phyloP scores from a whole-genome alignment of 2,329 filamentous ascomycete species.

The Tolypocladium amazonense region DNA sequence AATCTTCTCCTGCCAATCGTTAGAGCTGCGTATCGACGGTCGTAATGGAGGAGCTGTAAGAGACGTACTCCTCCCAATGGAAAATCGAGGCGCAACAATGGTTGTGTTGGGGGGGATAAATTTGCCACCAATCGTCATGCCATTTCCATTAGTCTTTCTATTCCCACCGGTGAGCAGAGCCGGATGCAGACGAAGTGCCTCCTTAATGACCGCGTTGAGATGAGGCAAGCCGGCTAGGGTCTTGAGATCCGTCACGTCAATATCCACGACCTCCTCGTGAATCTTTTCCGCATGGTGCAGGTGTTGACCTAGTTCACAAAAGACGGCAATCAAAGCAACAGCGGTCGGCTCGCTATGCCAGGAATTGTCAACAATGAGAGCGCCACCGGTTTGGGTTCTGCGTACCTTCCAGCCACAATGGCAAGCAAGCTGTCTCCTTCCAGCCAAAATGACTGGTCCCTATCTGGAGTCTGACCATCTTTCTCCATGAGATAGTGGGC shows the following conservation, averaged over 20 bases:
- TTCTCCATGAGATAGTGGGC: constrained; percentile 4
- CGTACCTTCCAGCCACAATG: constrained; percentile 12
- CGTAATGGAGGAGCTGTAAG: not conserved
- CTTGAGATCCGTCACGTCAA: not conserved
- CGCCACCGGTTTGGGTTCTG: not conserved
- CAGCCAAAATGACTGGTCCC: not conserved
- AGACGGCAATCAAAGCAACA: not conserved
- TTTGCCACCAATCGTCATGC: constrained; percentile 7
- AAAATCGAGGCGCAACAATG: constrained; percentile 9
- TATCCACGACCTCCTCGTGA: not conserved
- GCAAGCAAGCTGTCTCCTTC: constrained; percentile 4
- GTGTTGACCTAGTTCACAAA: not conserved
- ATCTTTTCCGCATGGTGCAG: not conserved
- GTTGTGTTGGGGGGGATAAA: constrained; percentile 9
- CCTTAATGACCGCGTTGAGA: constrained; percentile 3
- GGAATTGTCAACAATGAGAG: not conserved
- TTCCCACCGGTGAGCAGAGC: constrained; percentile 7
- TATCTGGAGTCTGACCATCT: not conserved
- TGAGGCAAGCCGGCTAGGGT: not conserved
- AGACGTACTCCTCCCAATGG: constrained; percentile 22
- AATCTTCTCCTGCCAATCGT: constrained; percentile 10
- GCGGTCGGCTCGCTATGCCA: not conserved
- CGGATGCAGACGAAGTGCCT: constrained; percentile 13
- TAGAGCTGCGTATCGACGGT: not conserved
- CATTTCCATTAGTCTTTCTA: constrained; percentile 9